Percentiles rank a stretch among this genome's conserved stretches.
These are phyloP conservation scores for Stentor roeselii DNA, from an alignment of 73 alveolate genomes.

Conservation along the genomic window DNA sequence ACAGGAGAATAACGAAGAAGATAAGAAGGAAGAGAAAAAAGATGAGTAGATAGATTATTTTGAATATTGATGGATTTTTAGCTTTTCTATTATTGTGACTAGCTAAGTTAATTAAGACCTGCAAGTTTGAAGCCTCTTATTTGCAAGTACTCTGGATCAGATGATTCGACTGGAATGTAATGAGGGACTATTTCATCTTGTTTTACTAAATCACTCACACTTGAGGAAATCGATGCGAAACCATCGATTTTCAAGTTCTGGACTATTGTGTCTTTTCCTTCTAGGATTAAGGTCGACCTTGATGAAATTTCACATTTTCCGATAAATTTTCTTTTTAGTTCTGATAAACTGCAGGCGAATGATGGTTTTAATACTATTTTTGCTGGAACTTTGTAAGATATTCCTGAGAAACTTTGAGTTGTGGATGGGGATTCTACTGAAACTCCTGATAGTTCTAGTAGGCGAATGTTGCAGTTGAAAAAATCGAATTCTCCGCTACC, in stretches of 20 bases:
- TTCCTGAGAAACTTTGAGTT: conserved; percentile 62
- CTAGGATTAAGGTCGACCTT: conserved; percentile 59
- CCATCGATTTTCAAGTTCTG: conserved; percentile 68
- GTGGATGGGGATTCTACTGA: conserved; percentile 47
- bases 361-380: conserved; percentile 85
- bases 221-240: conserved; percentile 33
- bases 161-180: conserved; percentile 31
- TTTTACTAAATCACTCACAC: conserved; percentile 5
- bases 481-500: conserved; percentile 85
- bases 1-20: conserved; percentile 57
- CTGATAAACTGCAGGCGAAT: conserved; percentile 84
- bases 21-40: conserved; percentile 34
- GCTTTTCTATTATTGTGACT: too few relatives aligned
- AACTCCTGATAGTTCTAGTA: conserved; percentile 78
- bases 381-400: conserved; percentile 76
- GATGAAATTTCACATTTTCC: conserved; percentile 53
- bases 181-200: conserved; percentile 29
- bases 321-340: conserved; percentile 63
- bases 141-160: conserved; percentile 42
- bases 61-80: too few relatives aligned
- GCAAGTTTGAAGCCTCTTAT: conserved; percentile 66
- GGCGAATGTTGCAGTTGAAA: conserved; percentile 61
- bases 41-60: not conserved
- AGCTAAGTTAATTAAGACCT: not conserved
- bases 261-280: conserved; percentile 55